phyloP scores from a whole-genome alignment of 73 alveolate species.

The Blepharisma stoltei region DNA sequence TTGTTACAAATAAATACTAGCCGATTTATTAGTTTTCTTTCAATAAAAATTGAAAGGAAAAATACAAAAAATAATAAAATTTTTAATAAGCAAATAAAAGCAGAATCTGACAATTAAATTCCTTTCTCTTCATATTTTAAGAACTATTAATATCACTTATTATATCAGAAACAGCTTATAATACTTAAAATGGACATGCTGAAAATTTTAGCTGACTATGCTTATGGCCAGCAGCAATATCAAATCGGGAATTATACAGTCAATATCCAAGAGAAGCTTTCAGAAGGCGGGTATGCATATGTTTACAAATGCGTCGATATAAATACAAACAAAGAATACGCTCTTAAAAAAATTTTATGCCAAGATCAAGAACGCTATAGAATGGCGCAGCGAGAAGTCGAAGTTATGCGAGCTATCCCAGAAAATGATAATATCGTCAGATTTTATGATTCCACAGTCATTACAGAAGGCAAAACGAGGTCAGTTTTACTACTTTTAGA shows the following conservation, averaged over 20 bases:
- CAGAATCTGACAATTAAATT: no score
- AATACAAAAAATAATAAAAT: no score
- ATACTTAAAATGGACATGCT: not conserved
- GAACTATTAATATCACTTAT: no score
- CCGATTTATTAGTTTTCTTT: no score
- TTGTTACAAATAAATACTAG: no score
- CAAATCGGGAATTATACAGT: not conserved
- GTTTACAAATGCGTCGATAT: slow-evolving; percentile 67
- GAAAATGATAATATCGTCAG: slow-evolving; percentile 69
- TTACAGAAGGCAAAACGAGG: slow-evolving; percentile 49
- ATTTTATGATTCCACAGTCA: slow-evolving; percentile 52
- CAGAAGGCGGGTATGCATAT: slow-evolving; percentile 88
- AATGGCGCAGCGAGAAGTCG: slow-evolving; percentile 52
- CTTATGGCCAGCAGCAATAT: not conserved
- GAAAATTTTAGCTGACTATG: slow-evolving; percentile 14
- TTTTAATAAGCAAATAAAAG: no score
- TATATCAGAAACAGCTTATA: no score
- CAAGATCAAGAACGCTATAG: slow-evolving; percentile 41
- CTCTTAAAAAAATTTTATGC: slow-evolving; percentile 65
- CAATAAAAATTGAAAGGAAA: no score
- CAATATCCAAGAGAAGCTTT: slow-evolving; percentile 34
- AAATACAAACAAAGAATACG: slow-evolving; percentile 50
- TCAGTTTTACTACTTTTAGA: slow-evolving; percentile 56
- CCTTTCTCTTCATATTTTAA: no score
- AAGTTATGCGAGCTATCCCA: slow-evolving; percentile 48